Evolutionary conservation across 441 rosid genomes (phyloP).

Genomic region (Croton setiger): DNA sequence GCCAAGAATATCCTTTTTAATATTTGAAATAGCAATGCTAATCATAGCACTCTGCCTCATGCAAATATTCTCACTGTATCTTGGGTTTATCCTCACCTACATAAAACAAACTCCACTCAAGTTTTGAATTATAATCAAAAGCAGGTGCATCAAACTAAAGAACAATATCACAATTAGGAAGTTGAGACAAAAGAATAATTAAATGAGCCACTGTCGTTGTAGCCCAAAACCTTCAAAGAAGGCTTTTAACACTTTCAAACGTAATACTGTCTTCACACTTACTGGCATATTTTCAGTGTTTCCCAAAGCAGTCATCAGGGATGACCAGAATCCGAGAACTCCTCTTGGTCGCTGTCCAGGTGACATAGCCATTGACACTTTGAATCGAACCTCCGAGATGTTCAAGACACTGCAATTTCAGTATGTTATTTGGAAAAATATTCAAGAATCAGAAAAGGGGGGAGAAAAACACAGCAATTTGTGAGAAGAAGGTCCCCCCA

Average conservation of each 20-base stretch:
- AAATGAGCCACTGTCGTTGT: constrained; percentile 3
- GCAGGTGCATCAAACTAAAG: neutral
- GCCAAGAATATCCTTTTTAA: constrained; percentile 92
- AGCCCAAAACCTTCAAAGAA: neutral
- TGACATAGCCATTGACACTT: constrained; percentile 95
- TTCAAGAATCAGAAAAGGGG: constrained; percentile 2
- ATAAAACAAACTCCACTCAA: constrained; percentile 8
- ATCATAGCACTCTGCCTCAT: constrained; percentile 97
- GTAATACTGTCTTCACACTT: constrained; percentile 31
- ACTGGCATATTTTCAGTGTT: constrained; percentile 99
- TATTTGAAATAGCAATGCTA: constrained; percentile 68
- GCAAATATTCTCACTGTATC: constrained; percentile 73
- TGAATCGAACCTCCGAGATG: constrained; percentile 90
- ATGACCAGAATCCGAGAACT: constrained; percentile 97
- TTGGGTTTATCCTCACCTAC: constrained; percentile 84
- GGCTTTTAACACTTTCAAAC: constrained; percentile 4
- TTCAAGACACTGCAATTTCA: constrained; percentile 66
- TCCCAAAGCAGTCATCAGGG: constrained; percentile 98
- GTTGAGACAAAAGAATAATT: neutral
- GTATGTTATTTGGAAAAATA: constrained; percentile 10
- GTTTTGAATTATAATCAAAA: constrained; percentile 16
- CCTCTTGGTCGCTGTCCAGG: constrained; percentile 97
- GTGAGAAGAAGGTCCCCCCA: constrained; percentile 18
- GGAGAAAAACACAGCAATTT: constrained; percentile 3
- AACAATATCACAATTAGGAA: neutral